phyloP scores from a whole-genome alignment of 192 early-diverging fungal species.

The Mortierella alpina region DNA sequence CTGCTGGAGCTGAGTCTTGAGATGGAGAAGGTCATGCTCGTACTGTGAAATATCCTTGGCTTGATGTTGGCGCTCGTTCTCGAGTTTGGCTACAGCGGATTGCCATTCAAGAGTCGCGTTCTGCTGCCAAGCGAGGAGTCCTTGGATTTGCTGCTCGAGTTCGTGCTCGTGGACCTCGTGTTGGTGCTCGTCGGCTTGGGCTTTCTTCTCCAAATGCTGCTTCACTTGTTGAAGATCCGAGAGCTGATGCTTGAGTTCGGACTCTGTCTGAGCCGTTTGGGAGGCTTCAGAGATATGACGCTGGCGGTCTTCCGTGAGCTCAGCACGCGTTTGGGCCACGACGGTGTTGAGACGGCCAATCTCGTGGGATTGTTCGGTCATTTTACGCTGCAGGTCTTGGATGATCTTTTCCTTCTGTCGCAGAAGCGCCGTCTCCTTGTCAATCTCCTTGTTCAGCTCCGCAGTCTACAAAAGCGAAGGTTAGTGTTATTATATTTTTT shows the following conservation, averaged over 20 bases:
- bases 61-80: neutral
- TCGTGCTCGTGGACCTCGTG: neutral
- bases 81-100: neutral
- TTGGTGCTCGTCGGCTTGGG: neutral
- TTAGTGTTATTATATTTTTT: too few relatives aligned
- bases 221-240: neutral
- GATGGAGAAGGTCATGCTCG: neutral
- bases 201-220: neutral
- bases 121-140: conserved; percentile 6
- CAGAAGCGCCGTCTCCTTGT: neutral
- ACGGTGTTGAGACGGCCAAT: conserved; percentile 17
- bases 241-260: conserved; percentile 2
- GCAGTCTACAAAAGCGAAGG: neutral
- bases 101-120: neutral
- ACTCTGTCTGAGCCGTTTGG: neutral
- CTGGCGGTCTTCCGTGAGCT: conserved; percentile 8
- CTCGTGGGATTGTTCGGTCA: conserved; percentile 16
- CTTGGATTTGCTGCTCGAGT: neutral
- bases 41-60: neutral
- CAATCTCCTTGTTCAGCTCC: conserved; percentile 16
- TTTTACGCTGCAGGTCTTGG: neutral
- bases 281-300: neutral
- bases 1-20: neutral
- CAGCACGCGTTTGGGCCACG: conserved; percentile 6
- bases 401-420: conserved; percentile 19